A percentile compares a stretch with the other conserved stretches of the same genome.
These are phyloP conservation scores for Globisporangium apiculatum DNA, from an alignment of 352 stramenopile genomes.

Conservation along the genomic window DNA sequence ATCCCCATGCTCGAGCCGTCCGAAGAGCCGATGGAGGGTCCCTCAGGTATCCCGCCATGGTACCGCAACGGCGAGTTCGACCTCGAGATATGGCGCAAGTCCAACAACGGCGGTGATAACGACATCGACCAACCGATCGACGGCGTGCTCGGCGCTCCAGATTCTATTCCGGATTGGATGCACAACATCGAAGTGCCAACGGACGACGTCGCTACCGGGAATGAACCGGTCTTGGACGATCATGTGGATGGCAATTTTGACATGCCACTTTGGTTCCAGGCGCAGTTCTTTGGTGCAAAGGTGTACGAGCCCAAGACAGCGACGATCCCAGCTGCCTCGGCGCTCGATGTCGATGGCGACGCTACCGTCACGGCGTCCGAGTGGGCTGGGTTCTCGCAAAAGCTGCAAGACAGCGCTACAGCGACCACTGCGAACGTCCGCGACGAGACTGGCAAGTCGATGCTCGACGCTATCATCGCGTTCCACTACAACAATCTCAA, in stretches of 20 bases:
- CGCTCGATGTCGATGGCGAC: constrained; percentile 1
- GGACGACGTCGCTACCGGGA: no score
- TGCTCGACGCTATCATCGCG: constrained; percentile 16
- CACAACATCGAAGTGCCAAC: no score
- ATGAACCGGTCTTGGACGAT: no score
- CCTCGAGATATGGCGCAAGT: no score
- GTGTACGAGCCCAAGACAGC: constrained; percentile 1
- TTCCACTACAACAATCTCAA: constrained; percentile 31
- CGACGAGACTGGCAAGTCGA: background rate
- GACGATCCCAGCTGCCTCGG: constrained; percentile 9
- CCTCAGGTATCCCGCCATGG: no score
- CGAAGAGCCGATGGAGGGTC: no score
- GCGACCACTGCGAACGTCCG: background rate
- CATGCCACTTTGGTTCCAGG: background rate
- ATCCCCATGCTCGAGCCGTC: no score
- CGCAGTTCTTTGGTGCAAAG: background rate
- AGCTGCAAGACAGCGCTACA: background rate
- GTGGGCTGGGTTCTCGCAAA: background rate
- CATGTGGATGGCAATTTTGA: background rate
- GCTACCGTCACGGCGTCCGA: background rate
- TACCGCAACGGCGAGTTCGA: no score
- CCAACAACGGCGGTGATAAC: no score
- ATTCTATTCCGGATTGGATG: no score
- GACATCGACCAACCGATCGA: background rate
- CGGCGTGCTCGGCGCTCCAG: background rate